A percentile compares a stretch with the other conserved stretches of the same genome.
These are phyloP conservation scores for Erucastrum elatum DNA, from an alignment of 345 rosid genomes.

Conservation along the genomic window DNA sequence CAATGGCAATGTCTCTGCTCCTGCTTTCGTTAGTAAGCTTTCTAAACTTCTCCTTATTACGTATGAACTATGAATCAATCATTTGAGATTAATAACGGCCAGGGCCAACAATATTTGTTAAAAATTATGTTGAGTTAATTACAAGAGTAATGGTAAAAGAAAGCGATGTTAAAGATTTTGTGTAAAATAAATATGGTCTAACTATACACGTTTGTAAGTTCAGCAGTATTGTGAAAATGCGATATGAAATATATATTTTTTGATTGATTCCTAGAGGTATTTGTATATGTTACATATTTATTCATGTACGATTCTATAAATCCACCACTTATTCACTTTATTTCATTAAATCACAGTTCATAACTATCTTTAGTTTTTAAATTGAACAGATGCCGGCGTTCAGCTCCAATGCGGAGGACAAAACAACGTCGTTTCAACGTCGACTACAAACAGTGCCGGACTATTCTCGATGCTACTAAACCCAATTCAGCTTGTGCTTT, in stretches of 20 bases:
- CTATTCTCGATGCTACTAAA: constrained; percentile 43
- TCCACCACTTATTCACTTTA: not conserved
- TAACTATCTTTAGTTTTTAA: not conserved
- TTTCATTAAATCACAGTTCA: not conserved
- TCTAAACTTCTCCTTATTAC: not conserved
- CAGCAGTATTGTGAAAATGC: not conserved
- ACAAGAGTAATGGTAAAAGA: not conserved
- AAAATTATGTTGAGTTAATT: too few relatives aligned
- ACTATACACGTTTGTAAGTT: too few relatives aligned
- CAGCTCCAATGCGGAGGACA: constrained; percentile 51
- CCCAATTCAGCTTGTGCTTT: constrained; percentile 45
- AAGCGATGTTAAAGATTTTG: not conserved
- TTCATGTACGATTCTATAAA: not conserved
- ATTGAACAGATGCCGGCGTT: constrained; percentile 53
- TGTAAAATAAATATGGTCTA: not conserved
- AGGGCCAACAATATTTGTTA: not conserved
- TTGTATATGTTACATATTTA: not conserved
- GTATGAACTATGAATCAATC: not conserved
- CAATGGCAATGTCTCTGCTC: constrained; percentile 40
- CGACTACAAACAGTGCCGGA: constrained; percentile 50
- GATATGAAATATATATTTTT: not conserved
- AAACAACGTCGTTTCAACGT: constrained; percentile 41
- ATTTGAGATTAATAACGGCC: not conserved
- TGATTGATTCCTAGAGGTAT: not conserved
- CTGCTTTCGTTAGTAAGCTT: constrained; percentile 44